Evolutionary conservation across 768 basidiomycete genomes (phyloP).

Genomic region (Mycena chlorophos): DNA sequence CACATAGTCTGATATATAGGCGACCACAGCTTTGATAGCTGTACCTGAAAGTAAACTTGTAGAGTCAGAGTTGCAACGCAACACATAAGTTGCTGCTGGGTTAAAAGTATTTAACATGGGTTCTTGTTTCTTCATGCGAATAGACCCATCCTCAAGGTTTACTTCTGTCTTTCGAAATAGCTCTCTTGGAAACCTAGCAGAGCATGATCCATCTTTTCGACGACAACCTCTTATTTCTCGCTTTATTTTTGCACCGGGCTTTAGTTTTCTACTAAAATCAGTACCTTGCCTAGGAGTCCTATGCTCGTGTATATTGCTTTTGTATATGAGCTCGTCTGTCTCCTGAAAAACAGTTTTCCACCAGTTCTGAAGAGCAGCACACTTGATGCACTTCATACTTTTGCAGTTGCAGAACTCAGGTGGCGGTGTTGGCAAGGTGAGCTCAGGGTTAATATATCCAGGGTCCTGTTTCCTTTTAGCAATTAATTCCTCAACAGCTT

Average conservation of each 20-base stretch:
- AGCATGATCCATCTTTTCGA: not conserved
- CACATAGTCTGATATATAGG: conserved; percentile 36
- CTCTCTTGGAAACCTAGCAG: not conserved
- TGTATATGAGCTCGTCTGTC: not conserved
- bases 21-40: conserved; percentile 33
- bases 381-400: not conserved
- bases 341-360: not conserved
- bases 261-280: not conserved
- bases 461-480: not conserved
- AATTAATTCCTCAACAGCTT: not conserved
- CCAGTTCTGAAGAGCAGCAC: not conserved
- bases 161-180: conserved; percentile 10
- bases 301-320: not conserved
- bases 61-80: conserved; percentile 35
- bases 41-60: conserved; percentile 35
- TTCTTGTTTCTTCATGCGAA: conserved; percentile 31
- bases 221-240: not conserved
- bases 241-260: not conserved
- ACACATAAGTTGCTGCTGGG: conserved; percentile 25
- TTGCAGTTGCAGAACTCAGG: not conserved
- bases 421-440: not conserved
- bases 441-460: not conserved
- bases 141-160: conserved; percentile 25
- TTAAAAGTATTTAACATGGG: conserved; percentile 32
- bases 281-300: not conserved